These are phyloP conservation scores for Cercospora zeina DNA, from an alignment of 2,329 filamentous ascomycete genomes.

Conservation along the genomic window DNA sequence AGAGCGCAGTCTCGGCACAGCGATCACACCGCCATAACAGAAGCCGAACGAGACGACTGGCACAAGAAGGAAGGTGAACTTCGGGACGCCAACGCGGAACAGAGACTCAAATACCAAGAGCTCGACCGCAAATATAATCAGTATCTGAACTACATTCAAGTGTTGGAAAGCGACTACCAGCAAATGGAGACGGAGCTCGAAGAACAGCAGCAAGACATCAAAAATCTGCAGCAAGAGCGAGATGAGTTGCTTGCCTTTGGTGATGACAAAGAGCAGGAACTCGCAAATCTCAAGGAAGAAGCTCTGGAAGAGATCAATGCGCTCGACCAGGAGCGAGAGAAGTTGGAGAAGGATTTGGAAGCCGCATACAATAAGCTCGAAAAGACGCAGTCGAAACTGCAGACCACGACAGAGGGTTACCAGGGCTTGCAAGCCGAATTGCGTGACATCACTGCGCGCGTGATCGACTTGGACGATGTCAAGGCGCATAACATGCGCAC, in stretches of 20 bases:
- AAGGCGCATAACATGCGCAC: constrained; percentile 74
- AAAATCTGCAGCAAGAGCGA: constrained; percentile 76
- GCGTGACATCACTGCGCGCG: constrained; percentile 82
- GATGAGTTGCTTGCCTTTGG: constrained; percentile 80
- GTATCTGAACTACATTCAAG: constrained; percentile 76
- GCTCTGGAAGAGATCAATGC: constrained; percentile 60
- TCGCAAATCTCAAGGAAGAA: constrained; percentile 56
- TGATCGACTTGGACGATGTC: constrained; percentile 86
- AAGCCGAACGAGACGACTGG: constrained; percentile 79
- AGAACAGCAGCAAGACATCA: constrained; percentile 74
- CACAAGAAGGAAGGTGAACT: constrained; percentile 81
- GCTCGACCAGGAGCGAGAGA: constrained; percentile 48
- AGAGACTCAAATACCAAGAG: constrained; percentile 87
- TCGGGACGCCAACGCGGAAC: constrained; percentile 80
- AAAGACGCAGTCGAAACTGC: constrained; percentile 68
- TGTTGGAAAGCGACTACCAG: constrained; percentile 65
- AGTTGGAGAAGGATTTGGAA: constrained; percentile 33
- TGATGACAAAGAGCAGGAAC: constrained; percentile 60
- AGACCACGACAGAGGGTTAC: constrained; percentile 81
- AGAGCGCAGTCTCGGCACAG: constrained; percentile 75
- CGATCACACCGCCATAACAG: constrained; percentile 67
- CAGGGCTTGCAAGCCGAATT: constrained; percentile 90
- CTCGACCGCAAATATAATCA: constrained; percentile 79
- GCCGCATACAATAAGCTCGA: constrained; percentile 53
- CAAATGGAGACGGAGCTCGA: constrained; percentile 80